These are phyloP conservation scores for Yamadazyma blattariae DNA, from an alignment of 1,139 yeast species.

Conservation along the genomic window DNA sequence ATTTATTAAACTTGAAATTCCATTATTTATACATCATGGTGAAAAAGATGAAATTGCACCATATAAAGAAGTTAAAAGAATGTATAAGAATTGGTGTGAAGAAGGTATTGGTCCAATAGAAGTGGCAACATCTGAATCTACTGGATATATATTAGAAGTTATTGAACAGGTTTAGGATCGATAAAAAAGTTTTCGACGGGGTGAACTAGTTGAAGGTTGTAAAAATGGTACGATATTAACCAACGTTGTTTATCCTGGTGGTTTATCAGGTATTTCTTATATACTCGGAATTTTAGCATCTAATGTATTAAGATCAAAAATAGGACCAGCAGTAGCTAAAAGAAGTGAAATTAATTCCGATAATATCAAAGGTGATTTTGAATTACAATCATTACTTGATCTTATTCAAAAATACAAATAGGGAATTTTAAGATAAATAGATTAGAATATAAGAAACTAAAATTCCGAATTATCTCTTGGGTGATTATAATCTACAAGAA, in stretches of 20 bases:
- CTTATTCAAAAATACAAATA: constrained; percentile 1
- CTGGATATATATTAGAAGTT: constrained; percentile 27
- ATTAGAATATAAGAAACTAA: too few relatives aligned
- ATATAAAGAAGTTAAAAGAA: constrained; percentile 20
- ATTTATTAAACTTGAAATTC: constrained; percentile 24
- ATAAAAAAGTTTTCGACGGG: constrained; percentile 19
- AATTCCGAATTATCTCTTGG: too few relatives aligned
- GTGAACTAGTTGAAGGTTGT: constrained; percentile 24
- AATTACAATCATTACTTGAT: constrained; percentile 2
- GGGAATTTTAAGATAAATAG: too few relatives aligned
- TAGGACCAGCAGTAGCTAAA: constrained; percentile 9
- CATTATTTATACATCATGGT: constrained; percentile 34
- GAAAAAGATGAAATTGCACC: constrained; percentile 29
- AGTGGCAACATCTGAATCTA: constrained; percentile 20
- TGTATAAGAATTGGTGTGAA: constrained; percentile 29
- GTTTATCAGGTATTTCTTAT: constrained; percentile 5
- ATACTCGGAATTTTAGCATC: constrained; percentile 5
- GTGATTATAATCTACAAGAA: too few relatives aligned
- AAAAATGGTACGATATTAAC: constrained; percentile 17
- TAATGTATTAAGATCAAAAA: constrained; percentile 9
- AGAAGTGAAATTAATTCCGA: neutral
- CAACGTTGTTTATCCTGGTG: constrained; percentile 25
- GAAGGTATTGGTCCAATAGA: constrained; percentile 28
- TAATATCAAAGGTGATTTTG: constrained; percentile 1
- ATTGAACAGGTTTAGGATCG: constrained; percentile 27